Base-by-base conservation (phyloP, 441 rosid species). In the Francoa sonchifolia region DNA sequence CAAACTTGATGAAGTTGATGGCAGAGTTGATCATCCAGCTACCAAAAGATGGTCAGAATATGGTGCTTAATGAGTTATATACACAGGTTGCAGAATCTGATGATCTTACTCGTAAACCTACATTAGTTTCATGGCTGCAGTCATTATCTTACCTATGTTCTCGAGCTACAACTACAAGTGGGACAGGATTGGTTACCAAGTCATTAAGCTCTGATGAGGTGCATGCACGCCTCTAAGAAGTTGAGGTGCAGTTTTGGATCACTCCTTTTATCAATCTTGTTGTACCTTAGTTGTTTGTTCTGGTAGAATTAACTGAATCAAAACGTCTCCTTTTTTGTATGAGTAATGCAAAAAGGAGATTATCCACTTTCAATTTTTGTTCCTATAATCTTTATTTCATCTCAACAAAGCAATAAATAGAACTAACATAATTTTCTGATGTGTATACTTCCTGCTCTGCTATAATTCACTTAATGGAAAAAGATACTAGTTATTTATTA, bases 111-210 rank as follows among this genome's bases (percentile, higher is more conserved):
- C 93, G 94, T 33, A 89, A 89, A 51, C 89, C 93, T 13, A 39
- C 79, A 39, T 63, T 82, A 42, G 96, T 90, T 44, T 85, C 98
- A 15, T 85, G 96, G 98, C 52, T 85, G 65, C 98, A 90, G 59
- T 85, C 96, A 17, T 55, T 90, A 29, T 71, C 83, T 48, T 90
- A 79, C 65, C 49, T 85, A 2, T 85, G 78, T 59, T 72, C 73
- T 53, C 73, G 61, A 50, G 60, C 48, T 19, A 47, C 44, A 26
- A 58, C 48, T 21, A 38, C 33, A 48, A 50, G 42, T 55, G 42
- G 42, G 26, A 45, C 44, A n/a, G n/a, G n/a, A n/a, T n/a, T n/a
- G n/a, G n/a, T 7, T 64, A 48, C 53, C 42, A 58, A 40, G 47
- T 51, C 63, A 19, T 49, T 61, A 19, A 39, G 28, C 42, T 33